Conservation (phyloP, 2,329 filamentous ascomycete genomes). For the Fusarium sambucinum region DNA sequence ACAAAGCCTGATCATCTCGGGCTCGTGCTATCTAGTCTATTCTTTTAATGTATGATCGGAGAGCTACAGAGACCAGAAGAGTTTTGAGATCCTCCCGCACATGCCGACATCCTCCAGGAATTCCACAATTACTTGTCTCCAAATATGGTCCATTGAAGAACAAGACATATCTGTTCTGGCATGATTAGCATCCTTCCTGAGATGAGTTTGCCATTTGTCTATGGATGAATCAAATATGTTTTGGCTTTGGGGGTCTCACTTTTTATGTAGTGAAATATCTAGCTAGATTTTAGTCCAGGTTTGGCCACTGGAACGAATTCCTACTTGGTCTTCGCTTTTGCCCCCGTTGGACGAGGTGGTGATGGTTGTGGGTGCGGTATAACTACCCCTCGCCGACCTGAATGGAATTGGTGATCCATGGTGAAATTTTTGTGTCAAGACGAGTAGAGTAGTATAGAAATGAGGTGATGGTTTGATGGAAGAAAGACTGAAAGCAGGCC, state of each 20-base stretch:
- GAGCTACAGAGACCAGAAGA: not conserved
- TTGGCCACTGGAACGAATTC: too few relatives aligned
- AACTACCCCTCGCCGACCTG: not conserved
- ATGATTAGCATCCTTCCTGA: not conserved
- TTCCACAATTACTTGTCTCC: not conserved
- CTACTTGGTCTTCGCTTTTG: too few relatives aligned
- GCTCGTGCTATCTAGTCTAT: not conserved
- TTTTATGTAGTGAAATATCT: not conserved
- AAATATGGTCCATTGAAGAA: not conserved
- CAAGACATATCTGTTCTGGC: too few relatives aligned
- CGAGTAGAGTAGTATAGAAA: not conserved
- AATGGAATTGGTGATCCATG: not conserved
- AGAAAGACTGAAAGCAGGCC: not conserved
- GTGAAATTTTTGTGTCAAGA: not conserved
- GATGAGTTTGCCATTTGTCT: not conserved
- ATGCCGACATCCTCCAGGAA: not conserved
- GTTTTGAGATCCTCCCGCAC: not conserved
- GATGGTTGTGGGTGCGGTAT: constrained; percentile 1
- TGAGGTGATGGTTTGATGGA: not conserved
- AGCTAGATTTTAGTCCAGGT: not conserved
- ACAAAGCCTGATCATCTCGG: not conserved
- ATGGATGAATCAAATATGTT: not conserved
- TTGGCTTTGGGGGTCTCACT: not conserved
- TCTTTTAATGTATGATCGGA: not conserved
- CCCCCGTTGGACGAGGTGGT: not conserved